Evolutionary conservation across 1,284 basidiomycete species (phyloP).

Genomic region (Cutaneotrichosporon mucoides): DNA sequence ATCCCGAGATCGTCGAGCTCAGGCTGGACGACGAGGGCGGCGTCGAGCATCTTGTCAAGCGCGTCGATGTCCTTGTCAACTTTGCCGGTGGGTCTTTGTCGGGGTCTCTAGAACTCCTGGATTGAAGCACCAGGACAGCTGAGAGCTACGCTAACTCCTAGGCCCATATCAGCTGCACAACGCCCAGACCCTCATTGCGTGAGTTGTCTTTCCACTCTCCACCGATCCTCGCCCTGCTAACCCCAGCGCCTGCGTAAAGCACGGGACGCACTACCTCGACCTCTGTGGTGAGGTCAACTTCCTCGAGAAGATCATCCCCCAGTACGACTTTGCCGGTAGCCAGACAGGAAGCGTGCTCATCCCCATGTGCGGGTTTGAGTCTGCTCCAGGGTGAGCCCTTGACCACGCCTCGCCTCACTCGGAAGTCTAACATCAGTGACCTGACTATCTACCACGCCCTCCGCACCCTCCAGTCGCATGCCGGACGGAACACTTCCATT

Average conservation of each 20-base stretch:
- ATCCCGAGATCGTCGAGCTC: constrained; percentile 24
- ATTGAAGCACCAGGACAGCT: no score
- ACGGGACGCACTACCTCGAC: constrained; percentile 63
- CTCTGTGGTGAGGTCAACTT: constrained; percentile 58
- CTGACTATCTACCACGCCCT: constrained; percentile 59
- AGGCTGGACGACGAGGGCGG: constrained; percentile 27
- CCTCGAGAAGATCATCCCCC: constrained; percentile 55
- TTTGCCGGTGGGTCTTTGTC: constrained; percentile 34
- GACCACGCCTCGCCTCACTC: not conserved
- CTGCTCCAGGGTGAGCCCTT: constrained; percentile 57
- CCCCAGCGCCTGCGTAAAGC: constrained; percentile 55
- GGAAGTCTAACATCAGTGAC: constrained; percentile 48
- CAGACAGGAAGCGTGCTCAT: constrained; percentile 65
- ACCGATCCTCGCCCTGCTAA: not conserved
- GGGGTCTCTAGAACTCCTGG: not conserved
- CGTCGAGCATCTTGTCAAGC: constrained; percentile 28
- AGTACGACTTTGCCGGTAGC: constrained; percentile 63
- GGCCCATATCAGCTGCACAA: constrained; percentile 36
- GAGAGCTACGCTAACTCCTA: no score
- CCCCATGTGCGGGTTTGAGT: constrained; percentile 67
- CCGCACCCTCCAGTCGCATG: constrained; percentile 46
- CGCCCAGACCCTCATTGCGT: constrained; percentile 35
- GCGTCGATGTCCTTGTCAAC: constrained; percentile 35
- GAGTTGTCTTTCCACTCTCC: not conserved
- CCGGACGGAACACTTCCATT: constrained; percentile 44